Evolutionary conservation across 2,329 filamentous ascomycete genomes (phyloP).

Genomic region (Trichoderma cornu-damae): DNA sequence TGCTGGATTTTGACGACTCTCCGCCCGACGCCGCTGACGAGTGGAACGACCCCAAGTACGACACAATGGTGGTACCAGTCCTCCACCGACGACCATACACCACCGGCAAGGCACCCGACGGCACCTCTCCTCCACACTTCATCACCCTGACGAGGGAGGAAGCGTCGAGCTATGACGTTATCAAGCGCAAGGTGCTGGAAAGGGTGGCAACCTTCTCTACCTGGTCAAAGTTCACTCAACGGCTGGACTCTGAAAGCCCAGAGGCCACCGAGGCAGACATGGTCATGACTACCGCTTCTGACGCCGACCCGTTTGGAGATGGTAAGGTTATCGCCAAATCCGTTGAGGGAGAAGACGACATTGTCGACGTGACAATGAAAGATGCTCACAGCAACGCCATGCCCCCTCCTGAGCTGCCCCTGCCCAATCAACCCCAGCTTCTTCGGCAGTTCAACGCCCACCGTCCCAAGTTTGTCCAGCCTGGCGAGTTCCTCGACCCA

Average conservation of each 20-base stretch:
- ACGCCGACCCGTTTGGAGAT: constrained; percentile 62
- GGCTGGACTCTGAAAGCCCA: constrained; percentile 41
- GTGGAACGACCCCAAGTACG: constrained; percentile 58
- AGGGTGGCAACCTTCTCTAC: constrained; percentile 74
- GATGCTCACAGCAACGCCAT: constrained; percentile 42
- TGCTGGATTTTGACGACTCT: constrained; percentile 43
- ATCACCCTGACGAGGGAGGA: constrained; percentile 73
- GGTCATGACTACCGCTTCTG: constrained; percentile 58
- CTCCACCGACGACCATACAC: constrained; percentile 51
- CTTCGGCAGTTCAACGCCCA: constrained; percentile 46
- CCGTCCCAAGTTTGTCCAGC: constrained; percentile 51
- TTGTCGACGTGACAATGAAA: constrained; percentile 85
- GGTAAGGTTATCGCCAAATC: constrained; percentile 70
- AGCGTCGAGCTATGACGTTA: constrained; percentile 58
- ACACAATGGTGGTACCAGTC: constrained; percentile 65
- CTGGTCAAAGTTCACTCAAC: constrained; percentile 55
- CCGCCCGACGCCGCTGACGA: constrained; percentile 37
- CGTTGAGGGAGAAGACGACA: constrained; percentile 80
- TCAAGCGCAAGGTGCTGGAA: constrained; percentile 74
- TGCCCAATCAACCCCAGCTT: constrained; percentile 25
- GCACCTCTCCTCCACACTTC: constrained; percentile 55
- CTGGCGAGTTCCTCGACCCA: constrained; percentile 54
- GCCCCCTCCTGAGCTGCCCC: constrained; percentile 20
- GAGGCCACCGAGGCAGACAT: constrained; percentile 62
- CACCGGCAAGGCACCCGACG: constrained; percentile 30